Base-by-base conservation (phyloP, 352 stramenopile species). In the Blastocystis sp. region DNA sequence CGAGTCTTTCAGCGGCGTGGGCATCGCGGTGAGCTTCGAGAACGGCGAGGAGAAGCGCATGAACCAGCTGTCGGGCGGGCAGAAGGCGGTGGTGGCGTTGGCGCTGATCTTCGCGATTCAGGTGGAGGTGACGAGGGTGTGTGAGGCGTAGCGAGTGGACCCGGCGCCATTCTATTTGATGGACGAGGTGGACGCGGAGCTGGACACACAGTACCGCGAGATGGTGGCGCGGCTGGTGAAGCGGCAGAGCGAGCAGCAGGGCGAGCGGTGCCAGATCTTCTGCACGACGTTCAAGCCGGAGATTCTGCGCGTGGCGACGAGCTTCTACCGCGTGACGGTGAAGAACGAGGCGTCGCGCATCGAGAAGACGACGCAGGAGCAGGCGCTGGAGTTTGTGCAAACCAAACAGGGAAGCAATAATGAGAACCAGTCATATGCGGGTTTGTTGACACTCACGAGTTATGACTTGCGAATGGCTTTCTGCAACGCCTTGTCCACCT, bases 101-200 rank as follows among this genome's bases (percentile, higher is more conserved):
- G 96, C 96, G n/a, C 96, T 99, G 86, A 99, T 99, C 87, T 99
- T 99, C 91, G 96, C 97, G 2, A 99, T 99, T 76, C 93, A 96
- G 89, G 61, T 74, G 66, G 21, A 0, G 21, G 21, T 1, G 19
- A 21, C n/a, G 19, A 40, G 4, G 14, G n/a, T 2, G 40, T 34
- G 1, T 62, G 2, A 86, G n/a, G 3, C 1, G 9, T 94, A 97
- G 90, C 93, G 96, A 52, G 98, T 96, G 84, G 96, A 99, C 89
- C 97, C 97, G 76, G 96, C 97, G 61, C 97, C 97, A 5, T 99
- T 99, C 91, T 99, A 99, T 90, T 92, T 99, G 48, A 98, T 99
- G 90, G 97, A 99, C 90, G 97, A 99, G 89, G 96, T 99, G 64
- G 97, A 99, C 89, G 95, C 98, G 91, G 97, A 97, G 21, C 91